These are phyloP conservation scores for Acanthamoeba culbertsoni DNA, from an alignment of 208 protist genomes.

Conservation along the genomic window DNA sequence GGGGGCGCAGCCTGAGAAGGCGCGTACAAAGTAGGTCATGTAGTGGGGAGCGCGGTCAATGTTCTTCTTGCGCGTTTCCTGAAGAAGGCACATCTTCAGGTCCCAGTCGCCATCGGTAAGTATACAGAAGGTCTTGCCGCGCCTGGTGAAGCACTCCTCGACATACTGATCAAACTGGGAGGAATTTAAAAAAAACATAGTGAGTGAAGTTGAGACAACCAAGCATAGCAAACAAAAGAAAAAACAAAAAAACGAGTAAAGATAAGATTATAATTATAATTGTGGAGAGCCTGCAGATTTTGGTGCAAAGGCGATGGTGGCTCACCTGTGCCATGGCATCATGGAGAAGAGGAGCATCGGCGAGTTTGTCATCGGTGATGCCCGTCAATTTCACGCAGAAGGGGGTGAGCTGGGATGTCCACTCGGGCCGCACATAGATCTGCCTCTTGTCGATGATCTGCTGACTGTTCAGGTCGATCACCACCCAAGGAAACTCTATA, in stretches of 20 bases:
- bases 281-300: background rate
- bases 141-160: background rate
- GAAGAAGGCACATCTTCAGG: background rate
- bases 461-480: slow-evolving; percentile 39
- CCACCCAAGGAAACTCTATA: slow-evolving; percentile 54
- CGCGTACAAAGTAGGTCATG: slow-evolving; percentile 42
- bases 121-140: slow-evolving; percentile 37
- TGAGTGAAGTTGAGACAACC: background rate
- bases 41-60: slow-evolving; percentile 34
- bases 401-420: slow-evolving; percentile 11
- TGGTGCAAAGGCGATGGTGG: too few species aligned
- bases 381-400: slow-evolving; percentile 60
- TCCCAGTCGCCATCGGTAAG: slow-evolving; percentile 48
- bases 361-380: slow-evolving; percentile 56
- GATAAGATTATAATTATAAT: background rate
- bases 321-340: background rate
- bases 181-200: background rate
- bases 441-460: slow-evolving; percentile 9
- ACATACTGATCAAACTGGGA: slow-evolving; percentile 45
- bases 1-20: background rate
- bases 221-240: background rate
- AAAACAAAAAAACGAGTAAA: background rate
- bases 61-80: slow-evolving; percentile 32
- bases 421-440: slow-evolving; percentile 53
- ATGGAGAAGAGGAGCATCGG: background rate